Evolutionary conservation across 768 basidiomycete species (phyloP).

Genomic region (Tephrocybe sp.): DNA sequence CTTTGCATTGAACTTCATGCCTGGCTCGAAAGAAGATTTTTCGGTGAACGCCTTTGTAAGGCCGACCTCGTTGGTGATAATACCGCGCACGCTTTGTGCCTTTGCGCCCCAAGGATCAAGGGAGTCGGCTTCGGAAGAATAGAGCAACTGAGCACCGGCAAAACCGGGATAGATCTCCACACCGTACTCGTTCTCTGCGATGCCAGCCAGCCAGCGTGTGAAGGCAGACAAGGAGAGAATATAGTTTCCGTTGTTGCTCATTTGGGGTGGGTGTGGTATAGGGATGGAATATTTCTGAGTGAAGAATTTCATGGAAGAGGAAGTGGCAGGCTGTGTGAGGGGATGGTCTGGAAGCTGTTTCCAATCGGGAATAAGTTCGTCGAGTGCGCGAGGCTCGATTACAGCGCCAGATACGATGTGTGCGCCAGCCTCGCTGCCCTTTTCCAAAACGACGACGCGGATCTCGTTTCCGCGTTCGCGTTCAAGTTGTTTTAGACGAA

Average conservation of each 20-base stretch:
- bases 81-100: slow-evolving; percentile 65
- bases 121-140: slow-evolving; percentile 49
- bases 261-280: slow-evolving; percentile 95
- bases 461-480: slow-evolving; percentile 74
- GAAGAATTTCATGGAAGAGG: slow-evolving; percentile 83
- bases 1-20: slow-evolving; percentile 93
- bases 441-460: slow-evolving; percentile 92
- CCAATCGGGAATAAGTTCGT: slow-evolving; percentile 92
- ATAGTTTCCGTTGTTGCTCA: slow-evolving; percentile 93
- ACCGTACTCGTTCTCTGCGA: slow-evolving; percentile 77
- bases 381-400: slow-evolving; percentile 86
- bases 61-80: slow-evolving; percentile 93
- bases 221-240: slow-evolving; percentile 87
- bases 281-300: slow-evolving; percentile 68
- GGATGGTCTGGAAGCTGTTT: slow-evolving; percentile 61
- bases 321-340: slow-evolving; percentile 73
- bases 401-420: slow-evolving; percentile 97
- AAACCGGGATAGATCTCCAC: slow-evolving; percentile 98
- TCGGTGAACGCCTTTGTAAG: slow-evolving; percentile 70
- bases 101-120: slow-evolving; percentile 34
- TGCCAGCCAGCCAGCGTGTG: slow-evolving; percentile 81
- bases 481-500: slow-evolving; percentile 91
- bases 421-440: slow-evolving; percentile 89
- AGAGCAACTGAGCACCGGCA: slow-evolving; percentile 82
- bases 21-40: slow-evolving; percentile 91